A percentile compares a stretch with the other conserved stretches of the same genome.
Conservation (phyloP, 1,284 basidiomycete genomes). For the Fistulina hepatica region DNA sequence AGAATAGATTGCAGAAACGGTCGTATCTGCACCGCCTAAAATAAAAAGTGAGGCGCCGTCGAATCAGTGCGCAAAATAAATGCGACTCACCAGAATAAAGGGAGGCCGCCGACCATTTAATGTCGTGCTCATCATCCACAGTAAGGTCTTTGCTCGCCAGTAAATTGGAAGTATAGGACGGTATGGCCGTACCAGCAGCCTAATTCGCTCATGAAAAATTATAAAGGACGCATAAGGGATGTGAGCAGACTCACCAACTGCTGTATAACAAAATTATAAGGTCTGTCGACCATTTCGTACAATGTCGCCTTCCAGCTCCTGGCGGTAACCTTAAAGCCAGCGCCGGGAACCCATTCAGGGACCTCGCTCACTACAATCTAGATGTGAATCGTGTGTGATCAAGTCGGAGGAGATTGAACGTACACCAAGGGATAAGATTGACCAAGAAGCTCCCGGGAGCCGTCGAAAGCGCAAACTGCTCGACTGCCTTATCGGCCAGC, state of each 20-base stretch:
- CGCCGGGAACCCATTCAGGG: slow-evolving; percentile 56
- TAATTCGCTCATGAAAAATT: slow-evolving; percentile 21
- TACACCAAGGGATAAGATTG: slow-evolving; percentile 45
- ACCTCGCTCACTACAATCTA: slow-evolving; percentile 39
- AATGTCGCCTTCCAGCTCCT: slow-evolving; percentile 39
- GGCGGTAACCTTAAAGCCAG: slow-evolving; percentile 44
- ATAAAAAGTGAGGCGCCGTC: slow-evolving; percentile 1
- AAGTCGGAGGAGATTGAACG: slow-evolving; percentile 14
- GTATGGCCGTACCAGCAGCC: slow-evolving; percentile 39
- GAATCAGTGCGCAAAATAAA: not conserved
- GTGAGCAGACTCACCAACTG: slow-evolving; percentile 36
- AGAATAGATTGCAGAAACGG: slow-evolving; percentile 37
- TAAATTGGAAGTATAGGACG: slow-evolving; percentile 41
- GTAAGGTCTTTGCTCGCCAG: slow-evolving; percentile 36
- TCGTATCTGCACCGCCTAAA: slow-evolving; percentile 17
- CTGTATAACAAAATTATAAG: slow-evolving; percentile 46
- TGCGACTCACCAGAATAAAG: slow-evolving; percentile 39
- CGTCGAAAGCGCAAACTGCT: slow-evolving; percentile 48
- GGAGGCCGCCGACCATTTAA: slow-evolving; percentile 53
- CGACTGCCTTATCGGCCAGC: slow-evolving; percentile 44
- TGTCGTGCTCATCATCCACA: slow-evolving; percentile 38
- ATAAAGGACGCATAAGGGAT: slow-evolving; percentile 8
- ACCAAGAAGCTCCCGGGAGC: slow-evolving; percentile 49
- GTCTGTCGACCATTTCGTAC: slow-evolving; percentile 41
- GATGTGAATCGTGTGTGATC: not conserved